These are phyloP conservation scores for Fusarium denticulatum DNA, from an alignment of 2,329 filamentous ascomycete genomes.

Conservation along the genomic window DNA sequence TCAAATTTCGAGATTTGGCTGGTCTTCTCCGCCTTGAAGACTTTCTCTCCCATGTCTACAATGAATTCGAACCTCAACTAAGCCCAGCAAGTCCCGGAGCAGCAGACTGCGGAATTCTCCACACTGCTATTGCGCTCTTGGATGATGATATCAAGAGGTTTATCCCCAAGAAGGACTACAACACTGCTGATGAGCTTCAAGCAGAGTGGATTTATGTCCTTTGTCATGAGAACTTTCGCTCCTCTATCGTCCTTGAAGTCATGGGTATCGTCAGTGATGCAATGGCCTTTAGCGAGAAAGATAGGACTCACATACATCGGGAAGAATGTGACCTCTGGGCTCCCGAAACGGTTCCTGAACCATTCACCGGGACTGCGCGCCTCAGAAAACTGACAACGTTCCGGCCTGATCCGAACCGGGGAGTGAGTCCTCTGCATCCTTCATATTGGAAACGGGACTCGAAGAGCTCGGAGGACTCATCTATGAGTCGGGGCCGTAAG, in stretches of 20 bases:
- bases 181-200: neutral
- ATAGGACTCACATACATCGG: constrained; percentile 2
- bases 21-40: constrained; percentile 27
- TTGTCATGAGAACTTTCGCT: neutral
- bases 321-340: constrained; percentile 12
- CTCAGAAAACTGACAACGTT: neutral
- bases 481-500: neutral
- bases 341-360: neutral
- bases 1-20: constrained; percentile 23
- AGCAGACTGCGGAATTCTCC: neutral
- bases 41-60: constrained; percentile 10
- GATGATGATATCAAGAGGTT: constrained; percentile 14
- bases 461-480: neutral
- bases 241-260: constrained; percentile 3
- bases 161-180: neutral
- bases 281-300: neutral
- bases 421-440: neutral
- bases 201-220: constrained; percentile 11
- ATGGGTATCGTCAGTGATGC: constrained; percentile 2
- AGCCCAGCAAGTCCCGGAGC: neutral
- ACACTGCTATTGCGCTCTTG: constrained; percentile 3
- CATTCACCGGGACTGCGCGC: neutral
- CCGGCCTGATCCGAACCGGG: neutral
- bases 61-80: constrained; percentile 4
- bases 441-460: neutral